Evolutionary conservation across 768 basidiomycete genomes (phyloP).

Genomic region (Crassisporium funariophilum): DNA sequence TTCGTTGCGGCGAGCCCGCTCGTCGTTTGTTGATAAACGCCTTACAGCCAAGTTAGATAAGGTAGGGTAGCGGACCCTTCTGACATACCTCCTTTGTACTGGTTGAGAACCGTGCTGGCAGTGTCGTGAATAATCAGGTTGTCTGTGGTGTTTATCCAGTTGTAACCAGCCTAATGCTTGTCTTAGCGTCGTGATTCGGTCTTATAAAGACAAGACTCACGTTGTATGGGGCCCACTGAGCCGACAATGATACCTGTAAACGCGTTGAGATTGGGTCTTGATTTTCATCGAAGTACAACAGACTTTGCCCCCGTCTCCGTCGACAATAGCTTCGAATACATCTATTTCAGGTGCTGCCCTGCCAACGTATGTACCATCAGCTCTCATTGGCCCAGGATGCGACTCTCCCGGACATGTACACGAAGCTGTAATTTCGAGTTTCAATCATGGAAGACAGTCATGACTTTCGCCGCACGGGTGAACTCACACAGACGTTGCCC

Average conservation of each 20-base stretch:
- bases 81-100: conserved; percentile 61
- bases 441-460: neutral
- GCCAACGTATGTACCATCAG: conserved; percentile 62
- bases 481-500: conserved; percentile 50
- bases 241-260: conserved; percentile 50
- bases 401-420: conserved; percentile 47
- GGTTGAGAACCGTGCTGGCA: conserved; percentile 48
- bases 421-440: conserved; percentile 25
- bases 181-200: neutral
- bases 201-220: conserved; percentile 16
- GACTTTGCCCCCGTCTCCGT: conserved; percentile 27
- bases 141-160: conserved; percentile 52
- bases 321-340: conserved; percentile 58
- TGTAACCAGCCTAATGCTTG: conserved; percentile 55
- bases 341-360: conserved; percentile 73
- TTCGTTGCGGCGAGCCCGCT: conserved; percentile 66
- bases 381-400: conserved; percentile 41
- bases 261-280: no score
- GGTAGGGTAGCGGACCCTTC: no score
- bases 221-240: conserved; percentile 65
- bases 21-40: conserved; percentile 69
- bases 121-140: conserved; percentile 54
- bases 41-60: no score
- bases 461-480: neutral
- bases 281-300: neutral